Evolutionary conservation across 2,329 filamentous ascomycete genomes (phyloP), one percentile per base, ranked within the genome.

Genomic region (Apiospora aurea): DNA sequence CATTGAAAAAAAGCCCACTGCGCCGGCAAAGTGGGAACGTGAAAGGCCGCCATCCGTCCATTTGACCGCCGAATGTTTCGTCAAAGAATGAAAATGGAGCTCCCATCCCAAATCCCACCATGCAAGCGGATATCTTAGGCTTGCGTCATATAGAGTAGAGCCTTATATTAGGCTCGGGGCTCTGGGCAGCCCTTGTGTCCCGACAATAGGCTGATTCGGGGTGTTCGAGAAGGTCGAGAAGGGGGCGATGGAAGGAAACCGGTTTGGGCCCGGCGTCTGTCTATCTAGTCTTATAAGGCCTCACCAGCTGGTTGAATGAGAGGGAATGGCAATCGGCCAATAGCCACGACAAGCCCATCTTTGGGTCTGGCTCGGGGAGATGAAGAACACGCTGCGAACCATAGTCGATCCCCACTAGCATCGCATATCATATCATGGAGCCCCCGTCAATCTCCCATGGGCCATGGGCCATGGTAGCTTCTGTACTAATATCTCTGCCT

Each of bases 21-120:
- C 18, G 18, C 34, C 6, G 57, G 6, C 57, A 64, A 64, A 64
- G 57, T 64, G 57, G 57, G 57, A 38, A 64, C 57, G 34, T n/a
- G 29, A 64, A 64, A 64, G 57, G 34, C 46, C 46, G 46, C 46
- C 57, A 64, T 64, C 29, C 53, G 53, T 11, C 29, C 57, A 13
- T 41, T 64, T 64, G 57, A 64, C 57, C 57, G 57, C 57, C 57
- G 57, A 64, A 64, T 41, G 57, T 64, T 64, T 64, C 57, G 57
- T 41, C 34, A 64, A 41, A n/a, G 57, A 34, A 64, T 41, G 57
- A 34, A 41, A 34, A 64, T 64, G 57, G 57, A 41, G 57, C 34
- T 8, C 34, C 5, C 3, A 5, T 38, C 34, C 34, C 57, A 41
- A 64, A 64, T 64, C 18, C 57, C 57, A 64, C 57, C 57, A 41